Conservation (phyloP, 163 green algal species). For the Trebouxia gelatinosa region DNA sequence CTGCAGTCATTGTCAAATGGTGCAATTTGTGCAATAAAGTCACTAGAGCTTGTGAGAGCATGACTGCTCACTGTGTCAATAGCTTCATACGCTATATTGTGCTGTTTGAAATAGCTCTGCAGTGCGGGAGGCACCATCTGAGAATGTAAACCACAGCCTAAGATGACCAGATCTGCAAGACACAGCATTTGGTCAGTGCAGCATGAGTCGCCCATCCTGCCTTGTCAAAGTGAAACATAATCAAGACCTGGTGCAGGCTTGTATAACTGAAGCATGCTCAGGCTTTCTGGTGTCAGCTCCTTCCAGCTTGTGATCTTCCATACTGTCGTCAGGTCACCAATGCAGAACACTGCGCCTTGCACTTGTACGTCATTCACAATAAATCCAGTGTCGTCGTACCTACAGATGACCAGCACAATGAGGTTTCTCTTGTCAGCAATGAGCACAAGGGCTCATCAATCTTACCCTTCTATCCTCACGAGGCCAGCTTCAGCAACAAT, state of each 20-base stretch:
- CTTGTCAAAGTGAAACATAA: no score
- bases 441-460: not conserved
- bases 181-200: not conserved
- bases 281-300: slow-evolving; percentile 28
- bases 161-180: slow-evolving; percentile 37
- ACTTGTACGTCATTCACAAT: slow-evolving; percentile 38
- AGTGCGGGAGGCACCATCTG: slow-evolving; percentile 29
- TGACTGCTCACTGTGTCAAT: slow-evolving; percentile 36
- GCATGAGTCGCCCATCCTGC: no score
- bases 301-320: slow-evolving; percentile 5
- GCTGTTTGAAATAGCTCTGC: slow-evolving; percentile 18
- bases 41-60: not conserved
- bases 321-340: slow-evolving; percentile 33
- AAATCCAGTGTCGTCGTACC: slow-evolving; percentile 30
- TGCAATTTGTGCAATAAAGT: not conserved
- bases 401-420: slow-evolving; percentile 1
- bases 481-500: slow-evolving; percentile 24
- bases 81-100: slow-evolving; percentile 35
- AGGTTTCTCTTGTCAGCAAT: no score
- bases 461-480: slow-evolving; percentile 29
- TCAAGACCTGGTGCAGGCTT: slow-evolving; percentile 36
- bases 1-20: slow-evolving; percentile 13
- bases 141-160: slow-evolving; percentile 31
- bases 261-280: slow-evolving; percentile 33
- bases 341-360: slow-evolving; percentile 20